Evolutionary conservation across 371 early-diverging fungal genomes (phyloP).

Genomic region (Dichotomocladium elegans): DNA sequence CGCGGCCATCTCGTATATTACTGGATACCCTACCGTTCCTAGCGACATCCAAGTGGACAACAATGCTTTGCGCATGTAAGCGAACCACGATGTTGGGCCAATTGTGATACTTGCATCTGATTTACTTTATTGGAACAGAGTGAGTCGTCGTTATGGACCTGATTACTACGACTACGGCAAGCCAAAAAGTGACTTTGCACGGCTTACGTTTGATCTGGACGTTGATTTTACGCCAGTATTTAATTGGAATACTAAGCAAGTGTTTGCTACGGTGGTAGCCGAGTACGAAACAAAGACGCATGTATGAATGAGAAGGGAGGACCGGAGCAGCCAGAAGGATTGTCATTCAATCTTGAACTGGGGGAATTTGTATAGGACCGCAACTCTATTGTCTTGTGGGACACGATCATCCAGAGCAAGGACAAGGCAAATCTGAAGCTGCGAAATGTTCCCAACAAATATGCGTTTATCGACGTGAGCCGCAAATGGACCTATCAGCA

Average conservation of each 20-base stretch:
- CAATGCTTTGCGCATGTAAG: constrained; percentile 55
- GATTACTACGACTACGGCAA: constrained; percentile 63
- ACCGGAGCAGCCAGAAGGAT: not conserved
- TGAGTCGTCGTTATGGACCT: constrained; percentile 56
- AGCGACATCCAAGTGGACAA: constrained; percentile 44
- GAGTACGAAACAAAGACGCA: constrained; percentile 74
- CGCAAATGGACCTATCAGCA: constrained; percentile 55
- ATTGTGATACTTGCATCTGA: not conserved
- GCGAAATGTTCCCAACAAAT: constrained; percentile 68
- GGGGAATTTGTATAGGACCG: constrained; percentile 20
- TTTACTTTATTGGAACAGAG: constrained; percentile 7
- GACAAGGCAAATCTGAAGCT: constrained; percentile 64
- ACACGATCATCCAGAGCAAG: constrained; percentile 74
- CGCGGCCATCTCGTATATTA: constrained; percentile 39
- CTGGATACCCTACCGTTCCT: constrained; percentile 38
- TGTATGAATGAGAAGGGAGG: constrained; percentile 26
- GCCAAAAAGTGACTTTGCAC: constrained; percentile 63
- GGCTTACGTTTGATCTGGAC: constrained; percentile 68
- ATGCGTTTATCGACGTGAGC: constrained; percentile 62
- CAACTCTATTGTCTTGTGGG: constrained; percentile 92
- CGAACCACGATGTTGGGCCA: not conserved
- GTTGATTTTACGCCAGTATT: constrained; percentile 86
- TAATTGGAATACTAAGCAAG: constrained; percentile 96
- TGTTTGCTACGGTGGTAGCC: constrained; percentile 85
- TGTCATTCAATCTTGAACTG: no score